Evolutionary conservation across 345 rosid genomes (phyloP).

Genomic region (Eucalyptus dawsonii): DNA sequence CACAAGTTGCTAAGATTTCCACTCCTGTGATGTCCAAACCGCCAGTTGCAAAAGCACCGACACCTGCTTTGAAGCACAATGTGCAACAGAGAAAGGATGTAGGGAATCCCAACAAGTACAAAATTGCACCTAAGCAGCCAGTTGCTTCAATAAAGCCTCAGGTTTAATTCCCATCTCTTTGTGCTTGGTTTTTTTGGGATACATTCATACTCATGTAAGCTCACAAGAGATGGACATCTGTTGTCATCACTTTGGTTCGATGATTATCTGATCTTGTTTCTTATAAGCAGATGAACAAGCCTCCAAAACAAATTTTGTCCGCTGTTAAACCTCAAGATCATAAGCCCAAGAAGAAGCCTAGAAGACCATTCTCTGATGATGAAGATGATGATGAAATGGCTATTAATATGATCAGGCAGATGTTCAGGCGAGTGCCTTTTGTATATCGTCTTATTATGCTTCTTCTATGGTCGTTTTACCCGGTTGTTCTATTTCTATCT

Average conservation of each 20-base stretch:
- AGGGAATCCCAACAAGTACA: conserved; percentile 19
- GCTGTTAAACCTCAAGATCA: conserved; percentile 17
- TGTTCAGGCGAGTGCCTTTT: conserved; percentile 29
- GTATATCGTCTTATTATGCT: background rate
- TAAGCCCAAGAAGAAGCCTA: conserved; percentile 44
- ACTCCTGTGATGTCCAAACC: conserved; percentile 21
- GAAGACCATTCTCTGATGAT: conserved; percentile 13
- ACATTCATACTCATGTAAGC: background rate
- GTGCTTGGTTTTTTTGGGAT: background rate
- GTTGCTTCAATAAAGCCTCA: conserved; percentile 28
- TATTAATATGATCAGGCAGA: conserved; percentile 34
- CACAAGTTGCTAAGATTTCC: conserved; percentile 18
- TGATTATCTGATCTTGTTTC: background rate
- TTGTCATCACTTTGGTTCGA: background rate
- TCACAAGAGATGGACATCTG: background rate
- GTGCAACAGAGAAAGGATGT: conserved; percentile 35
- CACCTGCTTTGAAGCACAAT: conserved; percentile 30
- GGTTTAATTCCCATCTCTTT: conserved; percentile 9
- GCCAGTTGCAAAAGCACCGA: conserved; percentile 26
- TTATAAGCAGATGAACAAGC: conserved; percentile 28
- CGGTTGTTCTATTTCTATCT: background rate
- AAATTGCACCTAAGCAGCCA: conserved; percentile 27
- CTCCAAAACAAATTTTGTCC: conserved; percentile 27
- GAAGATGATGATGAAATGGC: conserved; percentile 32
- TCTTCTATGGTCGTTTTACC: background rate